phyloP scores from a whole-genome alignment of 495 filamentous ascomycete species.

The Podospora pseudopauciseta region DNA sequence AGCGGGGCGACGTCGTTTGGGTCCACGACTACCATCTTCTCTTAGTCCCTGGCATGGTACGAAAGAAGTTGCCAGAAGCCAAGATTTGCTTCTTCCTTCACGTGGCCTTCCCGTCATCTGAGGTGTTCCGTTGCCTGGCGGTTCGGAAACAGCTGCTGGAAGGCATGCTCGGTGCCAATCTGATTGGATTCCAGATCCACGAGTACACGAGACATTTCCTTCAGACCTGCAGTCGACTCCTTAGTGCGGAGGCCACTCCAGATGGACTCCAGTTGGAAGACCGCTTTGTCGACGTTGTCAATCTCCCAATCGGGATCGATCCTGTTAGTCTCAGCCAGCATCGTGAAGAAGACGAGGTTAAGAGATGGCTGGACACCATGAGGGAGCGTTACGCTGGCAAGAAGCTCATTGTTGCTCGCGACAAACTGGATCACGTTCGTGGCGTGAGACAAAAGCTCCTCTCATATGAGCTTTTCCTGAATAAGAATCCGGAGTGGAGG shows the following conservation, averaged over 20 bases:
- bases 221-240: slow-evolving; percentile 85
- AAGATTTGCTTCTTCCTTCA: slow-evolving; percentile 95
- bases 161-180: slow-evolving; percentile 84
- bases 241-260: slow-evolving; percentile 79
- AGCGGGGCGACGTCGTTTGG: slow-evolving; percentile 87
- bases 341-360: slow-evolving; percentile 68
- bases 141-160: slow-evolving; percentile 80
- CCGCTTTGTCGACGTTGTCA: slow-evolving; percentile 81
- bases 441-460: slow-evolving; percentile 89
- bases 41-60: slow-evolving; percentile 86
- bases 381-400: slow-evolving; percentile 77
- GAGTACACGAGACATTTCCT: slow-evolving; percentile 93
- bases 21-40: slow-evolving; percentile 92
- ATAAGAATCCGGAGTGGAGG: slow-evolving; percentile 84
- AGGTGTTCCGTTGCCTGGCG: slow-evolving; percentile 87
- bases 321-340: slow-evolving; percentile 68
- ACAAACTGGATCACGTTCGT: slow-evolving; percentile 87
- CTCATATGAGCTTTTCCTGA: slow-evolving; percentile 89
- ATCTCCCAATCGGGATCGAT: slow-evolving; percentile 76
- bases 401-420: slow-evolving; percentile 82
- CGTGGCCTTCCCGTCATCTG: slow-evolving; percentile 90
- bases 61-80: slow-evolving; percentile 79
- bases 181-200: slow-evolving; percentile 86
- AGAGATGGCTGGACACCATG: slow-evolving; percentile 73
- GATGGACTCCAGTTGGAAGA: slow-evolving; percentile 89